Percentiles rank a stretch among this genome's conserved stretches.
Evolutionary conservation across 2,329 filamentous ascomycete species (phyloP).

Genomic region (Diplodia scrobiculata): DNA sequence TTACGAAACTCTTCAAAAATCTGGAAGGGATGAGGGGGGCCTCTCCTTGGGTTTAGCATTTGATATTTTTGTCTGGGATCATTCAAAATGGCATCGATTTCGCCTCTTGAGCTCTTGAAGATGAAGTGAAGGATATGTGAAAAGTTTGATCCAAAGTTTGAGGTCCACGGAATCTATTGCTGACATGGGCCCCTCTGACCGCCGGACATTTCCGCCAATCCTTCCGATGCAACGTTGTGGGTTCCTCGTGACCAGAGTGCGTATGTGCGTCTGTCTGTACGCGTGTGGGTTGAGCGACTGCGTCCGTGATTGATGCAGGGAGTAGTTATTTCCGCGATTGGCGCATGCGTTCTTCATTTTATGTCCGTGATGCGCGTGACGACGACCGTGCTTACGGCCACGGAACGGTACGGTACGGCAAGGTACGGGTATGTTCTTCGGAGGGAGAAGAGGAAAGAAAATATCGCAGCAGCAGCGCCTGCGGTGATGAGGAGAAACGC

Average conservation of each 20-base stretch:
- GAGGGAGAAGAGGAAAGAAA: background rate
- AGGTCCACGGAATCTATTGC: background rate
- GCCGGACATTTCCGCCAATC: background rate
- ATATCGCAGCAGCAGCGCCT: background rate
- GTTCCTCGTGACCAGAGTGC: background rate
- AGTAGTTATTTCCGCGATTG: background rate
- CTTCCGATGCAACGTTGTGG: background rate
- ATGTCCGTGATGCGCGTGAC: background rate
- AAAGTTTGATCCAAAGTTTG: background rate
- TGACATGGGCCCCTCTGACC: background rate
- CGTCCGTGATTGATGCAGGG: background rate
- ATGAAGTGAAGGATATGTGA: background rate
- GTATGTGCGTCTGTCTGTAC: background rate
- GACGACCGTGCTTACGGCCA: background rate
- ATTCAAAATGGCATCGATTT: background rate
- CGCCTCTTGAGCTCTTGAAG: background rate
- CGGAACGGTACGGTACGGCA: background rate
- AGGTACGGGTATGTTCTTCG: background rate
- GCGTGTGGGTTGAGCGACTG: background rate
- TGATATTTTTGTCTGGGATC: background rate
- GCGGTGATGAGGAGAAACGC: background rate
- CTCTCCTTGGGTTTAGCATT: background rate
- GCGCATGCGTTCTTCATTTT: background rate
- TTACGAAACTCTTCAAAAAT: conserved; percentile 12
- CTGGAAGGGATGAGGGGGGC: conserved; percentile 1